Base-by-base conservation (phyloP, 1,139 yeast genomes). In the Geotrichum restrictum region DNA sequence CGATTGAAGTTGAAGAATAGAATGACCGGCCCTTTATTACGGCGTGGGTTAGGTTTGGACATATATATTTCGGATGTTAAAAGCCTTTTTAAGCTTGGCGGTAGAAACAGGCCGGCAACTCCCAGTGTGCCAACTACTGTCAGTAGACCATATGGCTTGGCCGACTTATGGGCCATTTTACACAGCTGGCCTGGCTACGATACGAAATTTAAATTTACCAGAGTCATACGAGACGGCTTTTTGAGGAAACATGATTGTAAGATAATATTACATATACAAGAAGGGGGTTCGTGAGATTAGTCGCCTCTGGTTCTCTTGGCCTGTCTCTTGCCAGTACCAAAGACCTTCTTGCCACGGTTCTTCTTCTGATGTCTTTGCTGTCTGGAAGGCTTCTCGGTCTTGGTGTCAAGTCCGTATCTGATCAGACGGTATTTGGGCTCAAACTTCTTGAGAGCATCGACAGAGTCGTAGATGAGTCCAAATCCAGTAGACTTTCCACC, bases 331-430 rank as follows among this genome's bases (percentile, higher is more conserved):
- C 91, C 95, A 72, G 98, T 93, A 85, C 98, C 98, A 74, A 91
- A 88, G 85, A 87, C 77, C 87, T 93, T 93, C 89, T 85, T 85
- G 73, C 88, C 96, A 85, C 98, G 91, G 96, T 93, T 93, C 93
- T 93, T 93, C 91, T 88, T 88, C 86, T 93, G 98, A 81, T 94
- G 94, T 84, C 98, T 89, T 83, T 94, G 98, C 83, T 91, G 97
- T 89, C 98, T 89, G 70, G 97, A 88, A 71, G 96, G 82, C 83
- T 88, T 89, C 78, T 93, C 98, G 72, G 85, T 89, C 84, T 88
- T 88, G 68, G 80, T 80, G 74, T 96, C 97, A 75, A 91, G 83
- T 72, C 98, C 98, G 82, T 88, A 87, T 87, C 99, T 93, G 71
- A 93, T 96, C 74, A 89, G 88, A 82, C 99, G 91, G 95, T 93